Evolutionary conservation across 257 asterid genomes (phyloP).

Genomic region (Petrea volubilis): DNA sequence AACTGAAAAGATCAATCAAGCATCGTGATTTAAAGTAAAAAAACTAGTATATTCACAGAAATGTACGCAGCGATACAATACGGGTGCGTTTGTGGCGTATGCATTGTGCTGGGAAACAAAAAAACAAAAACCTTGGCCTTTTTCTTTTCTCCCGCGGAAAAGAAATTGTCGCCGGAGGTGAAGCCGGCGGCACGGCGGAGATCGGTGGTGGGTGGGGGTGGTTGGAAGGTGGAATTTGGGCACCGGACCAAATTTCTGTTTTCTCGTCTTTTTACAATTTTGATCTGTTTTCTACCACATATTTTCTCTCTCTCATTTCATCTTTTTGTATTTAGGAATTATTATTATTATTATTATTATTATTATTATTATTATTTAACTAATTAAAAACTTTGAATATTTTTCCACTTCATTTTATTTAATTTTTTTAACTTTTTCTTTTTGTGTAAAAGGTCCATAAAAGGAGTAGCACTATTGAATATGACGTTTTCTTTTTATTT

Average conservation of each 20-base stretch:
- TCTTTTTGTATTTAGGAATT: background rate
- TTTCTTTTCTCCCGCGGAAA: background rate
- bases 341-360: no score
- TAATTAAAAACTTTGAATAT: background rate
- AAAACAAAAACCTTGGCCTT: constrained; percentile 11
- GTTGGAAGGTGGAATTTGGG: background rate
- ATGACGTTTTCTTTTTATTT: background rate
- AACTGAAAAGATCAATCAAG: background rate
- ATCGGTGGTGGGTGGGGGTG: constrained; percentile 15
- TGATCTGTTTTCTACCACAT: background rate
- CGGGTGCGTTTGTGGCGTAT: background rate
- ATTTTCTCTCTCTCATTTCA: background rate
- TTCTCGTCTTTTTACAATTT: background rate
- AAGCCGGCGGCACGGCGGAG: background rate
- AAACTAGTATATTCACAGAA: background rate
- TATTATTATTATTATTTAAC: background rate
- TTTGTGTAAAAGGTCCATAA: background rate
- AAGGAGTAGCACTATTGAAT: background rate
- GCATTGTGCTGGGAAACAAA: background rate
- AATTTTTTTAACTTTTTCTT: no score
- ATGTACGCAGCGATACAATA: background rate
- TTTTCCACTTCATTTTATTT: background rate
- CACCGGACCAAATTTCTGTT: background rate
- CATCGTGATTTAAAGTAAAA: background rate
- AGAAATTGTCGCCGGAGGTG: constrained; percentile 4